Evolutionary conservation across 331 rosid species (phyloP), one percentile per base, ranked within the genome.

Genomic region (Malus hybrid): DNA sequence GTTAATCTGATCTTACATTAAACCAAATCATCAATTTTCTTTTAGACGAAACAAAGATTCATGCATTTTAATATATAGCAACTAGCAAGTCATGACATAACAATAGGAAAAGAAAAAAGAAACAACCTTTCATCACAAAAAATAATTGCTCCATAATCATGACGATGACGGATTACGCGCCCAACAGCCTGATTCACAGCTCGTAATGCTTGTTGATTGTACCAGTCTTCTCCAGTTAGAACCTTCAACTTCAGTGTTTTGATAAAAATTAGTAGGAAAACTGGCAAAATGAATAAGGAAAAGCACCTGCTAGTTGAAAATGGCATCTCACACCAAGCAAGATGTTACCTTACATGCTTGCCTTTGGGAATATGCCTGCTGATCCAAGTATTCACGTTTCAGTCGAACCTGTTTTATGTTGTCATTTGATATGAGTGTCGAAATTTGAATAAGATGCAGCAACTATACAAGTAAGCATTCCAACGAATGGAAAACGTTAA

Each of bases 171-270:
- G 78, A 94, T 94, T 62, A 94, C 97, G 81, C 97, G 98, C 62
- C 98, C 98, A 80, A 94, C 89, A 63, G 98, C 97, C 82, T 94
- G 98, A 80, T 94, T 94, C 83, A 94, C 97, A 56, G 98, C 98
- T 80, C 96, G 88, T 63, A 88, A 86, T 79, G 98, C 98, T 86
- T 91, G 98, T 75, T 94, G 98, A 76, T 84, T 91, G 82, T 94
- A 94, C 98, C 98, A 94, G 60, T 90, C 97, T 62, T 90, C 97
- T 83, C 98, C 98, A 6, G 88, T 90, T 68, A 94, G 80, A 90
- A 65, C 83, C 87, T 87, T 73, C 70, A 79, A 50, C 69, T 65
- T 71, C 61, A 75, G 70, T 31, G 54, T 78, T 20, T 68, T 74
- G 80, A 81, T 27, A 50, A 81, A 42, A 64, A 59, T 7, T 16